Base-by-base conservation (phyloP, 1,284 basidiomycete species). In the Polyporus tsugae region DNA sequence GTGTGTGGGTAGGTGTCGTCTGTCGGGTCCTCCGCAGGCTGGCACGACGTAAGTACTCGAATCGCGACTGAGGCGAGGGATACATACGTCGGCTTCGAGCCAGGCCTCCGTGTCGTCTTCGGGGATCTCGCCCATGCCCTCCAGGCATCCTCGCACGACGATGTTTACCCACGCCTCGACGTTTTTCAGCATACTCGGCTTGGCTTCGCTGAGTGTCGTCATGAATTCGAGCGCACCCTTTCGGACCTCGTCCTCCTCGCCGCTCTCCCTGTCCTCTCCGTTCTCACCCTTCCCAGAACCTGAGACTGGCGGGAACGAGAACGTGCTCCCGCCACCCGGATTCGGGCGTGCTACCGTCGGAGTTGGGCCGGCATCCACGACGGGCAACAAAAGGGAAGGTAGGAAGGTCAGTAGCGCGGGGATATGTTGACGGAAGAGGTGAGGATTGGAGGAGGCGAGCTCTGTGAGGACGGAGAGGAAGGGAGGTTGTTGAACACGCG, bases 121-220 rank as follows among this genome's bases (percentile, higher is more conserved):
- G 10, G 89, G 86, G 35, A 95, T 83, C 78, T 94, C 92, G 25
- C 90, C 88, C 92, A 94, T 95, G 0, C 90, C 91, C 73, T 94
- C 93, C 49, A 93, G 78, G 78, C 92, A 94, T 4, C 90, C 91
- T 3, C 89, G 80, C 0, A 94, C 90, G 44, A 93, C 79, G 17
- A 88, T 84, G 10, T 83, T 83, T 4, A 89, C 87, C 92, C 93
- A 94, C 0, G 88, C 91, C 33, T 86, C 84, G 0, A 83, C 81
- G n/a, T 81, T 84, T 71, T 85, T 84, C n/a, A 91, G 91, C 88
- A 93, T 91, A 22, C 78, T 80, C 0, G 92, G 88, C 33, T 84
- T 82, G 1, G 90, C 87, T 78, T 94, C 92, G 53, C 86, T 89
- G 22, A 94, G 76, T n/a, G 85, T 88, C 62, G 94, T 83, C 91